Percentiles rank a stretch among this genome's conserved stretches.
phyloP scores from a whole-genome alignment of 2,329 filamentous ascomycete genomes.

The Cercospora janseana region DNA sequence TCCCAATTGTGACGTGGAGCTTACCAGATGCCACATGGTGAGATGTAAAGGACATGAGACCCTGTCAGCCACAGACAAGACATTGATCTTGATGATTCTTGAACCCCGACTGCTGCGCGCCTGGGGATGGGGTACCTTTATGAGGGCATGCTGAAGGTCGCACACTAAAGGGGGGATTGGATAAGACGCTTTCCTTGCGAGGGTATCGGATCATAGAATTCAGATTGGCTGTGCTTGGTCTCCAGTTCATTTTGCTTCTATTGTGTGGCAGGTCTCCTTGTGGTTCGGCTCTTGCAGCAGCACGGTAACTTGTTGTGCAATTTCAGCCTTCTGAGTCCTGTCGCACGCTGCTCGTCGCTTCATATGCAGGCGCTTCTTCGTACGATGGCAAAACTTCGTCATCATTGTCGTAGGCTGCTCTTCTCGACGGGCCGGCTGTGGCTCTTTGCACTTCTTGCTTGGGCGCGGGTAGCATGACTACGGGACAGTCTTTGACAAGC shows the following conservation, averaged over 20 bases:
- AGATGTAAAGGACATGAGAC: slow-evolving; percentile 5
- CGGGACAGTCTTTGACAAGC: slow-evolving; percentile 16
- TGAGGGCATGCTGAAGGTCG: neutral
- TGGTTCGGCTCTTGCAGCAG: no score
- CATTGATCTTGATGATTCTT: neutral
- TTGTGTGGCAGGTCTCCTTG: no score
- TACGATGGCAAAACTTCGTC: slow-evolving; percentile 6
- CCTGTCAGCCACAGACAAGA: slow-evolving; percentile 5
- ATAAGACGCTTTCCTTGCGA: no score
- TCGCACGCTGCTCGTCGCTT: neutral
- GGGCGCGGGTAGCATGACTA: slow-evolving; percentile 20
- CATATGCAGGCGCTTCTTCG: slow-evolving; percentile 10
- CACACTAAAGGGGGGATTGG: slow-evolving; percentile 5
- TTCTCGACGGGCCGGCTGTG: slow-evolving; percentile 2
- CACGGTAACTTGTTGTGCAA: no score
- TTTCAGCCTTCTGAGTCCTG: neutral
- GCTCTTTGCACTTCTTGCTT: slow-evolving; percentile 5
- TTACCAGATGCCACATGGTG: neutral
- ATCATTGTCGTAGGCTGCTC: neutral
- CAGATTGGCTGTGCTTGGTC: slow-evolving; percentile 3
- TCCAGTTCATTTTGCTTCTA: no score
- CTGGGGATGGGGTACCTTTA: neutral
- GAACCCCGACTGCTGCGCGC: neutral
- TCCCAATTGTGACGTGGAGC: slow-evolving; percentile 5
- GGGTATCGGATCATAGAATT: slow-evolving; percentile 7